phyloP scores from a whole-genome alignment of 129 eudicot species.

The Flaveria ramosissima region DNA sequence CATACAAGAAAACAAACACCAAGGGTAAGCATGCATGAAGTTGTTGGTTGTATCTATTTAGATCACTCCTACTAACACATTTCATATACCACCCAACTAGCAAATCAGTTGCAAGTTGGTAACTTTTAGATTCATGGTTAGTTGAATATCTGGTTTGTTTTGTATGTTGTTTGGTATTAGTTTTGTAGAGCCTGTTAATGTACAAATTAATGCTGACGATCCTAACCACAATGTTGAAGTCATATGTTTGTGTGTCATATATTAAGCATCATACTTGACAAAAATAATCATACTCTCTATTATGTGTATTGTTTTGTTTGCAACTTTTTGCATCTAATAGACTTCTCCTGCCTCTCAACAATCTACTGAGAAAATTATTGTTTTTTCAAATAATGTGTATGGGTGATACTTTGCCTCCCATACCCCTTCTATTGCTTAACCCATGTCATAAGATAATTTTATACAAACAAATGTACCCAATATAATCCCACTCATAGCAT shows the following conservation, averaged over 20 bases:
- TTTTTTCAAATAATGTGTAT: neutral
- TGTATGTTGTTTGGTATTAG: conserved; percentile 2
- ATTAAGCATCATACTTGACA: conserved; percentile 1
- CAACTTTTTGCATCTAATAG: conserved; percentile 7
- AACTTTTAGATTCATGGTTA: neutral
- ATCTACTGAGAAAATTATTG: neutral
- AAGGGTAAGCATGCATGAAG: conserved; percentile 50
- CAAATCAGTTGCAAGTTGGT: conserved; percentile 11
- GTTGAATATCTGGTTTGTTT: neutral
- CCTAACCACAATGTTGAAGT: neutral
- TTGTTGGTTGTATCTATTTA: conserved; percentile 17
- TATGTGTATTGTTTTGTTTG: conserved; percentile 1
- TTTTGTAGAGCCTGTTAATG: neutral
- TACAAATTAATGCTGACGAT: neutral
- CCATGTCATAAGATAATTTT: neutral
- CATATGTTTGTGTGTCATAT: neutral
- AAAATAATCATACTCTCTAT: neutral
- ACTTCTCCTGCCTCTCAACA: neutral
- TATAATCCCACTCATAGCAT: too few species aligned
- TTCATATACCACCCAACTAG: neutral
- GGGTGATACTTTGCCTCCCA: neutral
- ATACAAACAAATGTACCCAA: too few species aligned
- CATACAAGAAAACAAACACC: conserved; percentile 73
- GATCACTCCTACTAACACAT: conserved; percentile 7
- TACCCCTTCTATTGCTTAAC: conserved; percentile 13